Base-by-base conservation (phyloP, 306 rosid species). In the Leucaena leucocephala region DNA sequence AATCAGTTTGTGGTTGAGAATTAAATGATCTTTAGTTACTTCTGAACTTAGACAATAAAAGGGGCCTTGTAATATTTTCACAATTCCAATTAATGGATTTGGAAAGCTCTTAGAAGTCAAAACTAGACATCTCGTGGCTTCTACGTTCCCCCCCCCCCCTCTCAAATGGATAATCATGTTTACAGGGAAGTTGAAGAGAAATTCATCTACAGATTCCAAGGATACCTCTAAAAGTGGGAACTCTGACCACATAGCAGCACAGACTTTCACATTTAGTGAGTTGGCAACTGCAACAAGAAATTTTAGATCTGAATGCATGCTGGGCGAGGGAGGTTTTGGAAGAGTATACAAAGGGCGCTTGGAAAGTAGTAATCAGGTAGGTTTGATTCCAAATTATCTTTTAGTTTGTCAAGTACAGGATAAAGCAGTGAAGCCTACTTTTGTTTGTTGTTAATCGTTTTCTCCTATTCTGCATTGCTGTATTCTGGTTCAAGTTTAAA, bases 311-410 rank as follows among this genome's bases (percentile, higher is more conserved):
- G 98, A 93, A 36, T 89, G 96, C 77, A 89, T 88, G 55, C 64
- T 95, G 85, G 98, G 98, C 0, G 97, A 91, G 82, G 98, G 98
- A 42, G 97, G 98, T 54, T 95, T 95, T 79, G 98, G 98, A 75
- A 88, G 92, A 86, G 98, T 91, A 34, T 95, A 90, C 81, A 95
- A 90, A 87, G 98, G 98, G 75, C 90, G 81, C 68, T 74, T 95
- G 76, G 97, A 93, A 79, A 85, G 86, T 76, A 84, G 79, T 13
- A 84, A 86, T 79, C 92, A 90, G 94, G 98, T 95, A 34, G 86
- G 86, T 82, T 46, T 61, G 27, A 45, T 76, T 80, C 68, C 62
- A 39, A 46, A 66, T 46, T 39, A 15, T 46, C 17, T 62, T 9
- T 19, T 38, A 43, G 75, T 48, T 76, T 12, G 58, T 27, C 68